Evolutionary conservation across 305 asterid genomes (phyloP).

Genomic region (Fraxinus floribunda): DNA sequence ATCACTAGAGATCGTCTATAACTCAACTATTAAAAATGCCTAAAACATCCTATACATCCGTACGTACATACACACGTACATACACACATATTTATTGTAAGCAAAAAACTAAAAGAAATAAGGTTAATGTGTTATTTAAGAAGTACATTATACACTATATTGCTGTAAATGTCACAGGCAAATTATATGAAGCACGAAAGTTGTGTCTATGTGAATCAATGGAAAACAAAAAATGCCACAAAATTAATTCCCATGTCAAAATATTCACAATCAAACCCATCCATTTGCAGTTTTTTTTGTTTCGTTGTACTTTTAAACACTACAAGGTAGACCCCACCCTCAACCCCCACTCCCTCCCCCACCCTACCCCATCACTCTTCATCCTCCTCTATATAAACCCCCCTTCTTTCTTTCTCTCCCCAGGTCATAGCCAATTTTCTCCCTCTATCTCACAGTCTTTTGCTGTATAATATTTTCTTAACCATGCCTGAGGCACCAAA

Average conservation of each 20-base stretch:
- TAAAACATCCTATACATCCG: background rate
- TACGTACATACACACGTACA: background rate
- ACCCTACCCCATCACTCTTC: background rate
- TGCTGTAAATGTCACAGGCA: slow-evolving; percentile 31
- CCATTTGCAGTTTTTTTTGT: slow-evolving; percentile 21
- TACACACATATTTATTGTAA: background rate
- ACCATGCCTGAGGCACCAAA: slow-evolving; percentile 62
- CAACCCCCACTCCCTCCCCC: too few relatives aligned
- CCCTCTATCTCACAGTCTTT: slow-evolving; percentile 7
- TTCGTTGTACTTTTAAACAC: slow-evolving; percentile 32
- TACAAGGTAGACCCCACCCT: slow-evolving; percentile 28
- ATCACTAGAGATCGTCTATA: slow-evolving; percentile 36
- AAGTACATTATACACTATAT: slow-evolving; percentile 25
- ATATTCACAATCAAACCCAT: slow-evolving; percentile 37
- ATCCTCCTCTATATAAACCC: slow-evolving; percentile 45
- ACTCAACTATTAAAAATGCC: background rate
- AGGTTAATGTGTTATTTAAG: slow-evolving; percentile 5
- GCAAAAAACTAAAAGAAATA: background rate
- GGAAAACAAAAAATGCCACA: slow-evolving; percentile 28
- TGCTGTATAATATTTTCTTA: background rate
- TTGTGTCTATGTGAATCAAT: slow-evolving; percentile 34
- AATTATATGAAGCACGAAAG: slow-evolving; percentile 40
- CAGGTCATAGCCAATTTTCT: slow-evolving; percentile 18
- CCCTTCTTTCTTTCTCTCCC: slow-evolving; percentile 8
- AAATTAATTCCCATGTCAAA: background rate